These are phyloP conservation scores for Tetramitus jugosus DNA, from an alignment of 208 protist genomes.

Conservation along the genomic window DNA sequence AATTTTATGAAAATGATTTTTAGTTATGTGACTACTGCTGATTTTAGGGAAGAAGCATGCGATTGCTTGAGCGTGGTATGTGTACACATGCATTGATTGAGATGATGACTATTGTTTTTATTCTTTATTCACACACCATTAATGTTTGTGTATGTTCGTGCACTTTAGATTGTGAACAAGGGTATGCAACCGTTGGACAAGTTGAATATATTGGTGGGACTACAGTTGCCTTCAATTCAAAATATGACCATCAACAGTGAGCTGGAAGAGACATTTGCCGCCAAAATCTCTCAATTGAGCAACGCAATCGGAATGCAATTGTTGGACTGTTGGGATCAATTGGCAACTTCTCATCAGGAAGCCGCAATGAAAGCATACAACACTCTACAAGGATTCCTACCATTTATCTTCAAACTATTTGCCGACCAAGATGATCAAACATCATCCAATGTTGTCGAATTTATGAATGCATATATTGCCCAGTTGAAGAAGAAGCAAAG, in stretches of 20 bases:
- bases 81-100: no score
- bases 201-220: neutral
- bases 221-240: neutral
- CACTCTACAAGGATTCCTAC: neutral
- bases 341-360: neutral
- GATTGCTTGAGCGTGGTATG: neutral
- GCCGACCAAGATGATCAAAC: neutral
- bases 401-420: neutral
- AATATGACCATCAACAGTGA: neutral
- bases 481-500: neutral
- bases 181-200: neutral
- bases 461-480: neutral
- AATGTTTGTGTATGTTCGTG: neutral
- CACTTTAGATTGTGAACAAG: neutral
- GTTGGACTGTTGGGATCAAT: neutral
- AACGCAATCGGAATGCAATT: neutral
- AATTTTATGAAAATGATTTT: neutral
- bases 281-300: neutral
- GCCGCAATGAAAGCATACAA: neutral
- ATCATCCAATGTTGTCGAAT: neutral
- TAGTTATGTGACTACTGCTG: neutral
- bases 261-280: neutral
- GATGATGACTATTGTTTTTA: no score
- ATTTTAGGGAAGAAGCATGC: neutral
- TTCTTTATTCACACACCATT: no score